Evolutionary conservation across 345 rosid species (phyloP).

Genomic region (Orychophragmus violaceus): DNA sequence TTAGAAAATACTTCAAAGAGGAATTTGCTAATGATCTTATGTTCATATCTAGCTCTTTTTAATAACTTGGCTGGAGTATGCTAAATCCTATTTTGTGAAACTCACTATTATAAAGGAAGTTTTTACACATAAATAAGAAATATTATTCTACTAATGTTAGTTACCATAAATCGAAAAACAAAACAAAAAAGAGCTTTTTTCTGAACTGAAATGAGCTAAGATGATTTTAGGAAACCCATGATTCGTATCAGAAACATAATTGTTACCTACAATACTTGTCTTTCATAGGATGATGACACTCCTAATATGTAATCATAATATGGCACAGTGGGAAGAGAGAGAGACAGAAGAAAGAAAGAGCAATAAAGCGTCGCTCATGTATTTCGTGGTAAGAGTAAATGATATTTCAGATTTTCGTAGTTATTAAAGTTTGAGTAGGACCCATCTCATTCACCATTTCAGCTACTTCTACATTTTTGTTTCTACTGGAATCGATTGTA

Average conservation of each 20-base stretch:
- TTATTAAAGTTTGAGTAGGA: constrained; percentile 40
- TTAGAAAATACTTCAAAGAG: background rate
- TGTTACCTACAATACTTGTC: constrained; percentile 15
- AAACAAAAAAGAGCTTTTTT: too few relatives aligned
- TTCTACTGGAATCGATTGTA: constrained; percentile 17
- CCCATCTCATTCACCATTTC: constrained; percentile 45
- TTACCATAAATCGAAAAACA: background rate
- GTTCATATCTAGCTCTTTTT: background rate
- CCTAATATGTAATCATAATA: constrained; percentile 28
- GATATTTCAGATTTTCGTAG: constrained; percentile 42
- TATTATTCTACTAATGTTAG: background rate
- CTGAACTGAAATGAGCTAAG: constrained; percentile 1
- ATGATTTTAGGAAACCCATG: constrained; percentile 3
- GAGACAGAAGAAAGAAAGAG: constrained; percentile 16
- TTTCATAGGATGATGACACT: constrained; percentile 32
- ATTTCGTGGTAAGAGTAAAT: constrained; percentile 61
- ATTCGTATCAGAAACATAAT: constrained; percentile 15
- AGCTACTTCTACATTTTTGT: constrained; percentile 34
- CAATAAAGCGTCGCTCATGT: constrained; percentile 48
- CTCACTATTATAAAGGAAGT: background rate
- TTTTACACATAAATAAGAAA: background rate
- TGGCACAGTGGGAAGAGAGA: constrained; percentile 13
- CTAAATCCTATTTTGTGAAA: too few relatives aligned
- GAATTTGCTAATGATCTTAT: background rate
- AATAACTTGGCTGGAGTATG: too few relatives aligned